phyloP scores from a whole-genome alignment of 768 basidiomycete species.

The Hericium rajendrae region DNA sequence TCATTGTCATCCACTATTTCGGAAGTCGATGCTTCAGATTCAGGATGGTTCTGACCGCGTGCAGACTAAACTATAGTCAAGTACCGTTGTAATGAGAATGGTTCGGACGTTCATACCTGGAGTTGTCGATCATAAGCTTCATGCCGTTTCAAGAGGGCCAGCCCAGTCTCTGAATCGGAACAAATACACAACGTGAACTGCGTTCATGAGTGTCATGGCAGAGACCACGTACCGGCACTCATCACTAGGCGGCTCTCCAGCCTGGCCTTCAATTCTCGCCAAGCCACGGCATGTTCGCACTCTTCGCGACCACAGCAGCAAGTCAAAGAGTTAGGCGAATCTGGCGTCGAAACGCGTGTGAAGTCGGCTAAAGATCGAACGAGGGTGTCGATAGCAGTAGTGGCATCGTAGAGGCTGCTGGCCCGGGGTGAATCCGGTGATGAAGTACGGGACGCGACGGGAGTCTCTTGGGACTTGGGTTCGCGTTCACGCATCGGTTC shows the following conservation, averaged over 20 bases:
- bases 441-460: background rate
- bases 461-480: background rate
- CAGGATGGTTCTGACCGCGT: slow-evolving; percentile 7
- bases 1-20: slow-evolving; percentile 1
- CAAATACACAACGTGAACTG: background rate
- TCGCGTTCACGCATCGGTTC: background rate
- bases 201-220: background rate
- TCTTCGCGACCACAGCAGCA: slow-evolving; percentile 64
- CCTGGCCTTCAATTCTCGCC: slow-evolving; percentile 55
- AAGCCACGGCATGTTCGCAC: slow-evolving; percentile 55
- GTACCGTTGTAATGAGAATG: background rate
- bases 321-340: slow-evolving; percentile 35
- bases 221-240: slow-evolving; percentile 64
- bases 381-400: slow-evolving; percentile 64
- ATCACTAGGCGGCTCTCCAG: slow-evolving; percentile 72
- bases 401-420: slow-evolving; percentile 22
- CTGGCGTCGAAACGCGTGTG: slow-evolving; percentile 68
- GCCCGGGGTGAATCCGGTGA: slow-evolving; percentile 18
- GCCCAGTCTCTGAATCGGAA: slow-evolving; percentile 63
- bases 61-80: slow-evolving; percentile 7
- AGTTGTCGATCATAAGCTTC: slow-evolving; percentile 75
- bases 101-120: slow-evolving; percentile 35
- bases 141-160: slow-evolving; percentile 77
- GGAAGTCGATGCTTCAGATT: slow-evolving; percentile 1
- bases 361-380: slow-evolving; percentile 64